phyloP scores from a whole-genome alignment of 2,329 filamentous ascomycete species.

The Aureobasidium vineae region DNA sequence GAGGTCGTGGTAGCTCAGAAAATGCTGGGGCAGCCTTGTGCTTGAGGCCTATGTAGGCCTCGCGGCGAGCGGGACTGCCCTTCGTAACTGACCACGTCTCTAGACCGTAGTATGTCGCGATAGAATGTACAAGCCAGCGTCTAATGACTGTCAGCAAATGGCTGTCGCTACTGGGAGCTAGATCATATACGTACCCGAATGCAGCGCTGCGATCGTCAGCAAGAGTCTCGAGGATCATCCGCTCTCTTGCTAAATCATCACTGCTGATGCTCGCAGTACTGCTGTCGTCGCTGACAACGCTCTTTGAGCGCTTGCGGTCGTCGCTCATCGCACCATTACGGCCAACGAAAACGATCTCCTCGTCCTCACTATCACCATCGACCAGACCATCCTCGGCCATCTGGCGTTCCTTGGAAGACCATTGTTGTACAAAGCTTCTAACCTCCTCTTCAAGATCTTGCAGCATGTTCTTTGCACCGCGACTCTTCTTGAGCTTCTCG shows the following conservation, averaged over 20 bases:
- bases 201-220: constrained; percentile 72
- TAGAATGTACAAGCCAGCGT: constrained; percentile 89
- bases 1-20: constrained; percentile 56
- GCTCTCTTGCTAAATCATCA: constrained; percentile 57
- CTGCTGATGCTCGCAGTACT: constrained; percentile 8
- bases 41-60: constrained; percentile 78
- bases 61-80: constrained; percentile 66
- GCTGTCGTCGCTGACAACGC: constrained; percentile 36
- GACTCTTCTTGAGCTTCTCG: constrained; percentile 73
- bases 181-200: constrained; percentile 66
- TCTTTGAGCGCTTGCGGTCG: constrained; percentile 53
- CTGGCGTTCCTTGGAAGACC: constrained; percentile 54
- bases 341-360: constrained; percentile 90
- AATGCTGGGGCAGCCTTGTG: constrained; percentile 39
- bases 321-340: constrained; percentile 64
- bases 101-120: constrained; percentile 88
- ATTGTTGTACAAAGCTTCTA: constrained; percentile 66
- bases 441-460: constrained; percentile 84
- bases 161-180: not conserved
- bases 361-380: constrained; percentile 60
- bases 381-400: constrained; percentile 50
- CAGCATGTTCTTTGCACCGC: constrained; percentile 75
- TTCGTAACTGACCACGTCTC: constrained; percentile 77
- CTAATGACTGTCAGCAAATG: constrained; percentile 45
- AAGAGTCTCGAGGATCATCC: constrained; percentile 76